Conservation (phyloP, 306 rosid species). For the Hippophae rhamnoides region DNA sequence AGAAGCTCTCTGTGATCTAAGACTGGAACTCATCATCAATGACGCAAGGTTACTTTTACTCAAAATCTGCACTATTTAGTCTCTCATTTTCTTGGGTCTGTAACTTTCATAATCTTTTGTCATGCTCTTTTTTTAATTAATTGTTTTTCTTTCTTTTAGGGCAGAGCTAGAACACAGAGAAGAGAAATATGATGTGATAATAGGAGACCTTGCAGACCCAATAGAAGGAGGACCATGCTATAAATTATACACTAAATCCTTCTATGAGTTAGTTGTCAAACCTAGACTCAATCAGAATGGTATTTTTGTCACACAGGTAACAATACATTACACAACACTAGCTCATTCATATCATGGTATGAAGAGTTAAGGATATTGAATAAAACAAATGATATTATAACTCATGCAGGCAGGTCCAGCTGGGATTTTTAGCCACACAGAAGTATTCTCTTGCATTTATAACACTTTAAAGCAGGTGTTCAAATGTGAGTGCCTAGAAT, state of each 20-base stretch:
- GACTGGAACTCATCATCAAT: slow-evolving; percentile 20
- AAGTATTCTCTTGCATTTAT: slow-evolving; percentile 25
- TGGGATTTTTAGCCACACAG: slow-evolving; percentile 24
- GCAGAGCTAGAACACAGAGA: slow-evolving; percentile 14
- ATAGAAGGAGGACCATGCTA: slow-evolving; percentile 34
- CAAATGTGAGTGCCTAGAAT: slow-evolving; percentile 7
- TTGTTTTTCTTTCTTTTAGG: slow-evolving; percentile 1
- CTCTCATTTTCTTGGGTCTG: too few species aligned
- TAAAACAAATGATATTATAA: not conserved
- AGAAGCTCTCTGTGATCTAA: slow-evolving; percentile 15
- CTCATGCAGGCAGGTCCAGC: slow-evolving; percentile 25
- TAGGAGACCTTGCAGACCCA: slow-evolving; percentile 28
- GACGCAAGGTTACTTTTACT: slow-evolving; percentile 16
- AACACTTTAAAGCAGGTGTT: slow-evolving; percentile 27
- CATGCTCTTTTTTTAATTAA: too few species aligned
- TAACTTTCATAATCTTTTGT: too few species aligned
- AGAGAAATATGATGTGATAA: slow-evolving; percentile 27
- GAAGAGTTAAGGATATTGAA: not conserved
- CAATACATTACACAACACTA: too few species aligned
- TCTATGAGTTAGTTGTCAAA: slow-evolving; percentile 23
- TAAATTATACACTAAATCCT: slow-evolving; percentile 21
- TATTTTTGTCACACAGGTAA: slow-evolving; percentile 30
- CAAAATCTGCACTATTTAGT: too few species aligned
- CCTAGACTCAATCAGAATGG: slow-evolving; percentile 25
- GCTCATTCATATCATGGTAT: too few species aligned